Conservation (phyloP, 2,329 filamentous ascomycete species). For the Thielaviopsis musarum region DNA sequence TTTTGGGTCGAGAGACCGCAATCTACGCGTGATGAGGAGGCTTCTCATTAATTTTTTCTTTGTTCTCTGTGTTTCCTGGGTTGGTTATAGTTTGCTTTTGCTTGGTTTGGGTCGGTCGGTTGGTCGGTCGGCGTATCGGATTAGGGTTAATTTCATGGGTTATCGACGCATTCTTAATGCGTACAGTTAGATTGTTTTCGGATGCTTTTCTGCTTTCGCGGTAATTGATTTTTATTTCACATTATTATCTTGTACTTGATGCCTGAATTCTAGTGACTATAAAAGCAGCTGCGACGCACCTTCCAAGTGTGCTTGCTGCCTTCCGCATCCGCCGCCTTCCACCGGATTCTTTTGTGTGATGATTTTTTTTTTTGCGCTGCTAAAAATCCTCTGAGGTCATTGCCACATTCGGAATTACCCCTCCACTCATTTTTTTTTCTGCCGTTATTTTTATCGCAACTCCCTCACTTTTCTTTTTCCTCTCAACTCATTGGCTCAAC, state of each 20-base stretch:
- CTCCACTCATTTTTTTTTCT: neutral
- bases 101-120: no score
- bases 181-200: no score
- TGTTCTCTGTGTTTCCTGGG: no score
- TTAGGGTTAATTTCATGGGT: no score
- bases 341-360: neutral
- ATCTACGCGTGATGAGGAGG: conserved; percentile 16
- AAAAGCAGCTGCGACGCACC: neutral
- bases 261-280: neutral
- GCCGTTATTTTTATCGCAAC: no score
- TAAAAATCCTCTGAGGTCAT: neutral
- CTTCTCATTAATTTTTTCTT: no score
- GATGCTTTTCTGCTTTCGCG: no score
- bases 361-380: no score
- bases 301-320: neutral
- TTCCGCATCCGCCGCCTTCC: neutral
- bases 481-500: neutral
- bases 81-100: no score
- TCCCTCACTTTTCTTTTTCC: neutral
- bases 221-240: neutral
- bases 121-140: no score
- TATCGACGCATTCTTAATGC: no score
- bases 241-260: neutral
- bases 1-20: conserved; percentile 30
- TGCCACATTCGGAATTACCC: conserved; percentile 5